A percentile compares a stretch with the other conserved stretches of the same genome.
These are phyloP conservation scores for Colletotrichum cordylinicola DNA, from an alignment of 2,329 filamentous ascomycete species.

Conservation along the genomic window DNA sequence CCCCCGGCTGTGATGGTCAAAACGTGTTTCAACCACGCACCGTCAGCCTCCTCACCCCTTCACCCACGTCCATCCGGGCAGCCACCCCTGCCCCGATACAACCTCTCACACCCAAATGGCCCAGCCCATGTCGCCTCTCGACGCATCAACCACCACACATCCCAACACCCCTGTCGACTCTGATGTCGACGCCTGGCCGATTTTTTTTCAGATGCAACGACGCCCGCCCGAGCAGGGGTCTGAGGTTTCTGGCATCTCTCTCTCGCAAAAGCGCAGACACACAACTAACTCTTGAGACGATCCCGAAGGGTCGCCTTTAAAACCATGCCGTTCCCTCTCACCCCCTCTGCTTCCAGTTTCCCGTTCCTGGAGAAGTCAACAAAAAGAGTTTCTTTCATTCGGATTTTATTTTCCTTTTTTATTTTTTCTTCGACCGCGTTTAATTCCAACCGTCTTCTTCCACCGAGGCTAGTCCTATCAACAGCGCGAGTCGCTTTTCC, in stretches of 20 bases:
- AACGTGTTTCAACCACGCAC: constrained; percentile 36
- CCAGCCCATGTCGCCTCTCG: background rate
- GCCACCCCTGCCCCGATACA: background rate
- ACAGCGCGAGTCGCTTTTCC: constrained; percentile 52
- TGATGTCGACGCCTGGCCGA: background rate
- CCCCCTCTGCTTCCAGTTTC: constrained; percentile 30
- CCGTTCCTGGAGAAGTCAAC: constrained; percentile 9
- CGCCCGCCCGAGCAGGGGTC: constrained; percentile 31
- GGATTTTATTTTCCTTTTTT: constrained; percentile 23
- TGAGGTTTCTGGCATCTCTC: constrained; percentile 20
- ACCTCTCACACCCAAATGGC: background rate
- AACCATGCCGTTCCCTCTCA: constrained; percentile 40
- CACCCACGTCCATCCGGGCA: background rate
- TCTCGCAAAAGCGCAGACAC: background rate
- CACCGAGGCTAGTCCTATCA: constrained; percentile 54
- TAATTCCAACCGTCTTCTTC: constrained; percentile 28
- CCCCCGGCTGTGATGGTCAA: constrained; percentile 23
- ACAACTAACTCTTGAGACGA: constrained; percentile 34
- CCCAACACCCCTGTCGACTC: constrained; percentile 1
- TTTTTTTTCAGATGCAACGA: constrained; percentile 15
- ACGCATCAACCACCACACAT: background rate
- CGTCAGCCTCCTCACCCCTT: constrained; percentile 20
- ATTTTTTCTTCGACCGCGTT: constrained; percentile 27
- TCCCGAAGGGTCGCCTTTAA: constrained; percentile 44
- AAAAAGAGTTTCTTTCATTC: background rate